Evolutionary conservation across 2,329 filamentous ascomycete genomes (phyloP), one percentile per base, ranked within the genome.

Genomic region (Myriosclerotinia scirpicola): DNA sequence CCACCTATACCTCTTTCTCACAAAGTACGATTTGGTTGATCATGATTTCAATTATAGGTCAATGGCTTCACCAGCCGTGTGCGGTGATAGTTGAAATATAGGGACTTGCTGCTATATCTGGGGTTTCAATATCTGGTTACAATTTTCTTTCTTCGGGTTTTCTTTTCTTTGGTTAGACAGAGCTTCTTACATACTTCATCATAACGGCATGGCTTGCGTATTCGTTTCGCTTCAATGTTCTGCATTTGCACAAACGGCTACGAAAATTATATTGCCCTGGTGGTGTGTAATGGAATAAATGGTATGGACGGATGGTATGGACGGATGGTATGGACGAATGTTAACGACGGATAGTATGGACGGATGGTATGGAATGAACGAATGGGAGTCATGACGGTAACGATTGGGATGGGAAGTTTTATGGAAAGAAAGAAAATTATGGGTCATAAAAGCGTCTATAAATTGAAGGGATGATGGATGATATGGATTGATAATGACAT

Each of bases 251-350:
- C n/a, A 61, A 50, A 52, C 20, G 26, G 30, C 30, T 12, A 26
- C n/a, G 54, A 46, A 52, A 4, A 54, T 38, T 61, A 66, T 61
- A 52, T 44, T 55, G 55, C 64, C 64, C 38, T 15, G 48, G 54
- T 44, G 64, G 48, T 54, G 42, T 66, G n/a, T 61, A 61, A 61
- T 65, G 30, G 46, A 8, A 42, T 26, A 11, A 30, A 20, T 20
- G 34, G 3, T 11, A 14, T 4, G 4, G 7, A 30, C 4, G 40
- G 11, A 38, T 38, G 53, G 34, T 8, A 34, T 34, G 30, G 30
- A 34, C 2, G 30, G 30, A 60, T 20, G 22, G 30, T 44, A 58
- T 26, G 22, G 15, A 58, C n/a, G n/a, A n/a, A n/a, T n/a, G n/a
- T n/a, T n/a, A n/a, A n/a, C n/a, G 7, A 30, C 4, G 40, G 11